A percentile compares a stretch with the other conserved stretches of the same genome.
Conservation (phyloP, 768 basidiomycete genomes). For the Suillus paluster region DNA sequence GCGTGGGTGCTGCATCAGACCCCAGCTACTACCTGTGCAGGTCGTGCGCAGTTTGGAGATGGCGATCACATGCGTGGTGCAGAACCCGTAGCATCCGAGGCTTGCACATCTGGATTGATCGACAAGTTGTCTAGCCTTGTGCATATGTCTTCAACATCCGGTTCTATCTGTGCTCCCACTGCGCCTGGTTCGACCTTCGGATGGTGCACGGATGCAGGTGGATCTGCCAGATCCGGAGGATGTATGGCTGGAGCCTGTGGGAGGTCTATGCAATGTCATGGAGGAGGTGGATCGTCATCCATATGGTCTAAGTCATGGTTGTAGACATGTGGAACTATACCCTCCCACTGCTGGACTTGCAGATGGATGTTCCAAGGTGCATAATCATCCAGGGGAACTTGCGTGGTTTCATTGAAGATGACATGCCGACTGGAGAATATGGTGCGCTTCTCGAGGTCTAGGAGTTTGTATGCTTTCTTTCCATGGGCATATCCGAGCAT, state of each 20-base stretch:
- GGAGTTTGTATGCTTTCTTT: constrained; percentile 11
- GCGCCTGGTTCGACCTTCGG: background rate
- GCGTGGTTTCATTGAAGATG: constrained; percentile 2
- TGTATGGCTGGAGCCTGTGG: too few relatives aligned
- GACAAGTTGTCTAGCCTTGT: background rate
- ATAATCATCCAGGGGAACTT: background rate
- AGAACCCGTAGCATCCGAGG: background rate
- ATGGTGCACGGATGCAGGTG: too few relatives aligned
- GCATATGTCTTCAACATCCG: background rate
- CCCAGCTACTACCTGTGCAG: background rate
- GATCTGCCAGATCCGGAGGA: too few relatives aligned
- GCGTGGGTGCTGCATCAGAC: background rate
- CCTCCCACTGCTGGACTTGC: constrained; percentile 1
- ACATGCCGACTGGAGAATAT: constrained; percentile 9
- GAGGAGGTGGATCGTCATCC: too few relatives aligned
- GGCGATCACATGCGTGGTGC: background rate
- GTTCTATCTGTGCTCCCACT: background rate
- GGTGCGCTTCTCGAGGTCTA: background rate
- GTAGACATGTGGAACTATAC: background rate
- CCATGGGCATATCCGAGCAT: constrained; percentile 10
- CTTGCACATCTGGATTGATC: background rate
- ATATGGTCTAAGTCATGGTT: background rate
- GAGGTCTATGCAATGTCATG: too few relatives aligned
- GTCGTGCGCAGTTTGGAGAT: background rate
- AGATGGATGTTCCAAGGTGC: background rate